phyloP scores from a whole-genome alignment of 352 stramenopile genomes.

The Pythium aristosporum region DNA sequence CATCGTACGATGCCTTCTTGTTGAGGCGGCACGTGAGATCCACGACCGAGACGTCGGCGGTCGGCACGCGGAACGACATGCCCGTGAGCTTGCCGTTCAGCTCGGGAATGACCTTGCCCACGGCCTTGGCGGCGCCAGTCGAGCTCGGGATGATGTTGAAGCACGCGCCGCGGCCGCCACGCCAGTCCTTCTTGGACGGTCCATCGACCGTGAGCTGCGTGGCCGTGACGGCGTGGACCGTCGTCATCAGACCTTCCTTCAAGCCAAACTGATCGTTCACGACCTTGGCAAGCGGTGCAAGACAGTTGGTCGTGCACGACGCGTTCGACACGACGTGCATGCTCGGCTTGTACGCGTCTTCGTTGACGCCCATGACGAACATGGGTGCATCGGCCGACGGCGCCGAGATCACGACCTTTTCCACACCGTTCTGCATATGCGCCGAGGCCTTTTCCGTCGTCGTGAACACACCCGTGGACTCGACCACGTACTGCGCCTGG shows the following conservation, averaged over 20 bases:
- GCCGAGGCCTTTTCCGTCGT: constrained; percentile 90
- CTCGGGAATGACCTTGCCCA: constrained; percentile 97
- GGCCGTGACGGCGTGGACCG: constrained; percentile 97
- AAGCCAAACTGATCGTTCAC: constrained; percentile 99
- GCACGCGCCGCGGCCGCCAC: constrained; percentile 94
- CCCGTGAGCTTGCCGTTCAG: constrained; percentile 92
- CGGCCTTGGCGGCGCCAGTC: constrained; percentile 97
- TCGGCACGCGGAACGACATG: constrained; percentile 92
- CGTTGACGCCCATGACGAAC: constrained; percentile 99
- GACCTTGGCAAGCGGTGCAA: constrained; percentile 98
- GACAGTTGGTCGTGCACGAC: constrained; percentile 99
- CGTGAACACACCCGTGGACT: constrained; percentile 82
- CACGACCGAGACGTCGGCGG: constrained; percentile 88
- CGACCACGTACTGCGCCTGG: constrained; percentile 94
- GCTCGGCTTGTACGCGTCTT: constrained; percentile 91
- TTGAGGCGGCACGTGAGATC: constrained; percentile 84
- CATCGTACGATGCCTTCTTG: constrained; percentile 95
- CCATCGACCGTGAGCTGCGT: constrained; percentile 98
- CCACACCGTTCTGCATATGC: constrained; percentile 92
- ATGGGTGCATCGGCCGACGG: constrained; percentile 98
- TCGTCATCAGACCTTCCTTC: constrained; percentile 98
- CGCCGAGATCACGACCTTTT: constrained; percentile 98
- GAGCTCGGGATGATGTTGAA: constrained; percentile 99
- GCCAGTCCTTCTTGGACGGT: constrained; percentile 98
- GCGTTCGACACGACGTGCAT: constrained; percentile 98